Evolutionary conservation across 2,329 filamentous ascomycete species (phyloP), one percentile per base, ranked within the genome.

Genomic region (Macrophomina tecta): DNA sequence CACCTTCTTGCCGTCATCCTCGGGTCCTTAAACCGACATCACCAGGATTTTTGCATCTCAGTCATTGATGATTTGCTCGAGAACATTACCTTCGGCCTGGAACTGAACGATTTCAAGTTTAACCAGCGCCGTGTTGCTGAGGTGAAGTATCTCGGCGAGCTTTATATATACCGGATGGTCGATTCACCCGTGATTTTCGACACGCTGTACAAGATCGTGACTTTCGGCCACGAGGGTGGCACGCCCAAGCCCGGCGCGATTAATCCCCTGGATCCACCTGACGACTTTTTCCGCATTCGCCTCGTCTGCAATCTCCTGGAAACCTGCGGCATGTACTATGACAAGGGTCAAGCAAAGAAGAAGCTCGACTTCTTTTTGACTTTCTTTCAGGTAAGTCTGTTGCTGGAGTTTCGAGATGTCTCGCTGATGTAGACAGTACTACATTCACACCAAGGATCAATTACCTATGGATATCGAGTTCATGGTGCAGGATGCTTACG

Each of bases 401-500:
- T 18, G 14, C 18, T 42, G 7, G 42, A 32, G 11, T 34, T 34
- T 18, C 8, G 36, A 52, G n/a, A 23, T 28, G 72, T 69, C 66
- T 55, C 68, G 52, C n/a, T 58, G n/a, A 68, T 34, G 5, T 5
- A 36, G 30, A 36, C 70, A 92, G 86, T 98, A 97, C 78, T 99
- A 99, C 79, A 90, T 98, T 71, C 89, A 91, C 73, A 93, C 92
- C 23, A 99, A 99, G 79, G 89, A 94, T 23, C 85, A 91, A 0
- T 80, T 97, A 46, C 95, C 96, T 0, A 96, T 99, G 92, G 95
- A 99, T 71, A 92, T 98, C 55, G 95, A 99, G 67, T 99, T 99
- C 76, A 89, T 97, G 53, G 87, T 99, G 6, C 94, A 97, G 77
- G 95, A 99, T 77, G 94, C 92, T 0, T 98, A 91, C 79, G 89